phyloP scores from a whole-genome alignment of 2,329 filamentous ascomycete species.

The Trichoderma oligosporum region DNA sequence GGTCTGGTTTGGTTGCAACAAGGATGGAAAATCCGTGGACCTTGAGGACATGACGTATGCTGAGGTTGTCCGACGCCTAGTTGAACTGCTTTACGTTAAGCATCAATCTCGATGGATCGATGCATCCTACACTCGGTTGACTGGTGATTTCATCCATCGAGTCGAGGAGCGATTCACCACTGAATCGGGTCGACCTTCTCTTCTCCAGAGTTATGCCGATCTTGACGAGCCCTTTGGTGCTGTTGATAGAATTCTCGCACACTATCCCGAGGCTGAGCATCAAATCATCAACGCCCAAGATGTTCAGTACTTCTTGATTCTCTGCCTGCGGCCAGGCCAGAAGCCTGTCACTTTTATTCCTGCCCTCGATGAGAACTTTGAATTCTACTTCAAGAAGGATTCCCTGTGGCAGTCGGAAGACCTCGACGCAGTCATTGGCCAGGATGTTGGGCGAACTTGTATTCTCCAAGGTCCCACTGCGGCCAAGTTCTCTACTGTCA shows the following conservation, averaged over 20 bases:
- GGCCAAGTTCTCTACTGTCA: slow-evolving; percentile 79
- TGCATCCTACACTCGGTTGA: slow-evolving; percentile 73
- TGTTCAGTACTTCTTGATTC: slow-evolving; percentile 90
- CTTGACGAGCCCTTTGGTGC: slow-evolving; percentile 76
- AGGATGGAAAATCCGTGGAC: slow-evolving; percentile 74
- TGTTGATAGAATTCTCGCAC: slow-evolving; percentile 72
- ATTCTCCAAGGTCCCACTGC: slow-evolving; percentile 94
- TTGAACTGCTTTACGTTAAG: slow-evolving; percentile 87
- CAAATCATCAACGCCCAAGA: slow-evolving; percentile 98
- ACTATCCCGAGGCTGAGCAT: slow-evolving; percentile 79
- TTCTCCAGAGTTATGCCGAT: slow-evolving; percentile 86
- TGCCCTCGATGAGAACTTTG: slow-evolving; percentile 92
- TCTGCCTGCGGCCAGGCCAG: slow-evolving; percentile 87
- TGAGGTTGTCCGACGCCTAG: slow-evolving; percentile 81
- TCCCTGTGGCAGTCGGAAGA: slow-evolving; percentile 99
- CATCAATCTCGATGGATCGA: slow-evolving; percentile 92
- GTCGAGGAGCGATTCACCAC: slow-evolving; percentile 93
- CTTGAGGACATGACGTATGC: slow-evolving; percentile 95
- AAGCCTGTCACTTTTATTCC: slow-evolving; percentile 98
- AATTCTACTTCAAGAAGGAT: slow-evolving; percentile 99
- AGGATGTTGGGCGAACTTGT: slow-evolving; percentile 93
- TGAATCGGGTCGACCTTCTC: slow-evolving; percentile 66
- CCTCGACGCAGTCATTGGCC: slow-evolving; percentile 87
- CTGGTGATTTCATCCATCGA: slow-evolving; percentile 93
- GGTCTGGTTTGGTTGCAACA: slow-evolving; percentile 91